Evolutionary conservation across 495 filamentous ascomycete species (phyloP), one percentile per base, ranked within the genome.

Genomic region (Rostrohypoxylon terebratum): DNA sequence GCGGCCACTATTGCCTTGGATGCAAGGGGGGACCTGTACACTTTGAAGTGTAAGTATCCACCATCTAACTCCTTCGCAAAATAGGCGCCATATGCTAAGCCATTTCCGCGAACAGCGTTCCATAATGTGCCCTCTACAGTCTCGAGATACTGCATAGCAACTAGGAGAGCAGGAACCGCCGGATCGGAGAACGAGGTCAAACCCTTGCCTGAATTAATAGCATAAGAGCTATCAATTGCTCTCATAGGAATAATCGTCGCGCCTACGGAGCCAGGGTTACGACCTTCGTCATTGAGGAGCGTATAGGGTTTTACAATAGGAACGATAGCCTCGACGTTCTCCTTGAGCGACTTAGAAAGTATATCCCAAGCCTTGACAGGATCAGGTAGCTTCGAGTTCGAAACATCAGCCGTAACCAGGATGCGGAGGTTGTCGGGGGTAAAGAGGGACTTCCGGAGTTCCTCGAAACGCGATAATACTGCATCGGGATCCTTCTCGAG

Each of bases 111-210:
- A 57, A 97, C 90, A 2, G 93, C 93, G 66, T 89, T 89, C 94
- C 95, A 98, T 21, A 99, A 87, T 4, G 96, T 96, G 1, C 96
- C 96, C 81, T 98, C 96, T 16, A 96, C 91, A 0, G 93, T 90
- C 71, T 97, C 94, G 67, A 99, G 91, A 79, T 97, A 98, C 10
- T 94, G 87, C 33, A 91, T 87, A 1, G 94, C 95, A 9, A 98
- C 93, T 70, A 97, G 85, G 53, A 96, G 83, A 1, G 96, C 90
- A 1, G 96, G 94, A 11, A 98, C 83, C 23, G 86, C 84, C 0
- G 93, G 93, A 73, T 97, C 90, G 45, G 87, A 84, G 75, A 91
- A 93, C 0, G 89, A 92, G 47, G 87, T 84, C 1, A 94, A 88
- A 44, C 96, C 96, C 18, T 86, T 86, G 47, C 88, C 87, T 16